Evolutionary conservation across 2,329 filamentous ascomycete genomes (phyloP), one percentile per base, ranked within the genome.

Genomic region (Fusarium anguioides): DNA sequence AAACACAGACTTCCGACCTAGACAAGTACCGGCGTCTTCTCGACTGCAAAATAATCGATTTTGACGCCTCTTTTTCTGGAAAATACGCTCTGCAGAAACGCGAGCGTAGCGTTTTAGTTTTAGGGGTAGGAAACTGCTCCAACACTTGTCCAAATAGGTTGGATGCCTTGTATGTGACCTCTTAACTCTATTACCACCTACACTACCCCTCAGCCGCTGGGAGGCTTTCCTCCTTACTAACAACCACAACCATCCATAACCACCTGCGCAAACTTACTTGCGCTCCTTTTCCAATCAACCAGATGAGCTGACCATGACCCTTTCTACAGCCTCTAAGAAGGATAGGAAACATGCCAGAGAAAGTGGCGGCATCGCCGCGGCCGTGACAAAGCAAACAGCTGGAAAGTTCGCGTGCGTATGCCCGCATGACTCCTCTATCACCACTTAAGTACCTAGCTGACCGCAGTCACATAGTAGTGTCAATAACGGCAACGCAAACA

Each of bases 281-380:
- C 64, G 48, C 48, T 61, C 40, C 50, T 44, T 26, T 48, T 64
- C 58, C 31, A 31, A 36, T 12, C 33, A 59, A 52, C 37, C 63
- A 15, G 44, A 44, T 48, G 62, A 58, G 50, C 64, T 75, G 57
- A 70, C 69, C 71, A 72, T 74, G 69, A 61, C 62, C 66, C 55
- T 49, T 61, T 71, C 66, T 70, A 58, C 60, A 82, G 79, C 75
- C 74, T 77, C 78, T 60, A 84, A 84, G 80, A 86, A 84, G 76
- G 79, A 83, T 72, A 83, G 79, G 76, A 86, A 84, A 78, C 78
- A 85, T 84, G 83, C 80, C 75, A 85, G 81, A 82, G 83, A 85
- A 72, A 78, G 77, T 73, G 81, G 83, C 72, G 81, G 82, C 70
- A 83, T 86, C 72, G 80, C 82, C 69, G 83, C 83, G 45, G 83